phyloP scores from a whole-genome alignment of 2,329 filamentous ascomycete species.

The Alternaria triticina region DNA sequence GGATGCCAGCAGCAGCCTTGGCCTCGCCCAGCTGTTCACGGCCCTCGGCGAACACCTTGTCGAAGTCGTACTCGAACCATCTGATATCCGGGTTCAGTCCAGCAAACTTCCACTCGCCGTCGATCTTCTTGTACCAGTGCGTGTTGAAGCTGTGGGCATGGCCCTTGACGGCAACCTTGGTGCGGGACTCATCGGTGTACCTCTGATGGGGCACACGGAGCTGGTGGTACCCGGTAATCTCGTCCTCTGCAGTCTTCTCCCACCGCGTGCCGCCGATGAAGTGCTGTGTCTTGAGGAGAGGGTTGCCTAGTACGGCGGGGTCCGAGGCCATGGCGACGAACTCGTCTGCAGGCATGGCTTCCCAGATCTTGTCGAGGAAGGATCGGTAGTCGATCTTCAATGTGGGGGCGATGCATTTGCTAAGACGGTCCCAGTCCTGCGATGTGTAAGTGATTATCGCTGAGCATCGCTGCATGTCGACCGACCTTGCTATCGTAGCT shows the following conservation, averaged over 20 bases:
- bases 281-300: conserved; percentile 63
- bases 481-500: conserved; percentile 67
- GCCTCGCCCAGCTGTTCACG: conserved; percentile 55
- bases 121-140: conserved; percentile 64
- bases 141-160: conserved; percentile 62
- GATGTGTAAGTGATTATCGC: conserved; percentile 1
- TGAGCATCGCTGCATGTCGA: not conserved
- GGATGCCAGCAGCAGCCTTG: conserved; percentile 50
- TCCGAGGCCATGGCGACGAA: conserved; percentile 61
- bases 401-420: conserved; percentile 68
- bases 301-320: conserved; percentile 61
- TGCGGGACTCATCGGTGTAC: conserved; percentile 57
- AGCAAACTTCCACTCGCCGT: conserved; percentile 65
- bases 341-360: conserved; percentile 62
- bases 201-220: conserved; percentile 64
- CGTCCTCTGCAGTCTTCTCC: conserved; percentile 57
- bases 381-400: conserved; percentile 72
- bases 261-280: conserved; percentile 62
- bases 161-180: conserved; percentile 60
- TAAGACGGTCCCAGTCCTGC: conserved; percentile 65
- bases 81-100: conserved; percentile 61
- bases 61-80: conserved; percentile 64
- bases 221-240: conserved; percentile 63
- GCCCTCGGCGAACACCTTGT: conserved; percentile 60
- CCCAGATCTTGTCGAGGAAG: conserved; percentile 63